Percentiles rank a stretch among this genome's conserved stretches.
phyloP scores from a whole-genome alignment of 208 protist genomes.

The Trypanosoma avium region DNA sequence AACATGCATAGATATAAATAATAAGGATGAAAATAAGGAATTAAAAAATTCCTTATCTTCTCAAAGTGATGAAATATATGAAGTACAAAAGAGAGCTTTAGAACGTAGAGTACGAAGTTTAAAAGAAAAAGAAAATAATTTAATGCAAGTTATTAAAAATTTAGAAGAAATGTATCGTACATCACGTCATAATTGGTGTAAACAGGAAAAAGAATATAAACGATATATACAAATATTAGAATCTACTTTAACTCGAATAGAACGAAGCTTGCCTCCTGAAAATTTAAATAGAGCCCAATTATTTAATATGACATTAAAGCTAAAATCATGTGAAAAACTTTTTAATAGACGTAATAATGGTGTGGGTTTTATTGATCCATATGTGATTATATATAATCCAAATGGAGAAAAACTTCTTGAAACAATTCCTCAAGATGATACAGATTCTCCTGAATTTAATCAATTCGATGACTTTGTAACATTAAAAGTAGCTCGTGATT shows the following conservation, averaged over 20 bases:
- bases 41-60: background rate
- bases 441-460: constrained; percentile 27
- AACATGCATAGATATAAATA: too few species aligned
- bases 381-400: constrained; percentile 27
- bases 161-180: constrained; percentile 13
- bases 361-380: constrained; percentile 28
- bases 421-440: constrained; percentile 30
- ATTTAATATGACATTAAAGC: constrained; percentile 19
- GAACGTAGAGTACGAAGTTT: background rate
- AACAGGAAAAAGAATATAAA: constrained; percentile 20
- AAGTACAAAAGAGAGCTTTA: background rate
- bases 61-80: background rate
- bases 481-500: constrained; percentile 19
- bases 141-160: background rate
- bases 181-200: constrained; percentile 4
- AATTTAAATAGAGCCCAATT: constrained; percentile 4
- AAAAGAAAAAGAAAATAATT: background rate
- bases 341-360: constrained; percentile 26
- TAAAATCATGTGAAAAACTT: constrained; percentile 20
- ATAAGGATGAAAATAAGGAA: background rate
- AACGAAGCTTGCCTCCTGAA: constrained; percentile 14
- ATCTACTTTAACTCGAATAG: constrained; percentile 18
- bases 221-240: constrained; percentile 22
- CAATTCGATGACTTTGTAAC: constrained; percentile 17
- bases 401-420: constrained; percentile 25